Evolutionary conservation across 106 monocot genomes (phyloP), one percentile per base, ranked within the genome.

Genomic region (Dendrobium catenatum): DNA sequence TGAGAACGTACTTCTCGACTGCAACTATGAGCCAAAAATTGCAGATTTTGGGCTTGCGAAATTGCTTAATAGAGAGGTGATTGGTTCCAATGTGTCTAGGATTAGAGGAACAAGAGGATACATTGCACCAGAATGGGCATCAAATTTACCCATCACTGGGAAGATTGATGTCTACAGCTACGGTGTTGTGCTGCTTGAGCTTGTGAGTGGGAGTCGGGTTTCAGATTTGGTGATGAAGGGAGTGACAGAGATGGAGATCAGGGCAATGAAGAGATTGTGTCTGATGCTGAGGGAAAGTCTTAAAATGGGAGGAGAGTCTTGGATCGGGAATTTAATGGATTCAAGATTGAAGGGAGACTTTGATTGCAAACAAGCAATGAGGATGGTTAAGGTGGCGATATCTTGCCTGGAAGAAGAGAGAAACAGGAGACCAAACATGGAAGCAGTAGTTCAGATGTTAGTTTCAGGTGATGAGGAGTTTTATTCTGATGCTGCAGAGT

Each of bases 101-200:
- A 83, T 83, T 15, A 20, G 83, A 74, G 83, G 83, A 22, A 83
- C 79, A 1, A 74, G 89, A 59, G 87, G 91, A 13, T 89, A 89
- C 79, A 86, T 89, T 42, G 86, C 89, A 26, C 82, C 82, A 4
- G 82, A 82, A 70, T 82, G 82, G 82, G 77, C 82, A 51, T 77
- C 78, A 2, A 83, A 73, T 68, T 70, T 89, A 20, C 86, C 84
- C 0, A 89, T 89, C 20, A 89, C 82, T 4, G 84, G 68, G n/a
- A 89, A 85, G 75, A 82, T 86, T 29, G 85, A 89, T 56, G 89
- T 89, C 4, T 89, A 89, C 42, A 89, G 84, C 80, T 89, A 84
- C 19, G 89, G 89, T 5, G 82, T 89, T 2, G 79, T 89, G 22
- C 84, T 87, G 72, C 84, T 89, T 8, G 89, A 89, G 80, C 33